Evolutionary conservation across 1,139 yeast genomes (phyloP).

Genomic region (Blastobotrys serpentis): DNA sequence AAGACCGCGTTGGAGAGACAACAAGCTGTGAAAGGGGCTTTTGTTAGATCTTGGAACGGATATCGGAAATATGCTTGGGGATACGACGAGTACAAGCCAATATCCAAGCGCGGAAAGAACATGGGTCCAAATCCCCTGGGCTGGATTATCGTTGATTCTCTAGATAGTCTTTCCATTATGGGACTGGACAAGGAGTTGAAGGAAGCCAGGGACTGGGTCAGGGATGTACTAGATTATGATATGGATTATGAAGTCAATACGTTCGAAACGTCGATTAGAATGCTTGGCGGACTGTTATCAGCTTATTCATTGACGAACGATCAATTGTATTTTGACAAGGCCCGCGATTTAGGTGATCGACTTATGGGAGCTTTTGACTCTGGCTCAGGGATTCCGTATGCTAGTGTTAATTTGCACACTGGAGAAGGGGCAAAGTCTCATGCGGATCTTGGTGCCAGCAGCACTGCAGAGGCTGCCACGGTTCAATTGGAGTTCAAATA

Average conservation of each 20-base stretch:
- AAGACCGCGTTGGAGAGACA: constrained; percentile 41
- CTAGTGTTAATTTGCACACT: constrained; percentile 66
- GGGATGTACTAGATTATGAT: constrained; percentile 35
- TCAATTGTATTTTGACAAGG: constrained; percentile 71
- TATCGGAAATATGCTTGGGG: constrained; percentile 86
- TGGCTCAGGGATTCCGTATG: constrained; percentile 67
- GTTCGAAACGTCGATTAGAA: constrained; percentile 89
- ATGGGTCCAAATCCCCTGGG: constrained; percentile 87
- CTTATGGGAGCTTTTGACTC: constrained; percentile 65
- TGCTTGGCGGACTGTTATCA: constrained; percentile 85
- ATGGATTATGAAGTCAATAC: constrained; percentile 77
- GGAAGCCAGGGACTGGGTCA: constrained; percentile 74
- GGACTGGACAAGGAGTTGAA: constrained; percentile 63
- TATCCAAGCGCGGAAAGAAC: constrained; percentile 60
- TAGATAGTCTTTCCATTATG: constrained; percentile 85
- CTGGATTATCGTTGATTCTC: constrained; percentile 89
- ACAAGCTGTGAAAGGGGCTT: constrained; percentile 58
- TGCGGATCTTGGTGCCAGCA: constrained; percentile 65
- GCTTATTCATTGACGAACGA: constrained; percentile 74
- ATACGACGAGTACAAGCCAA: constrained; percentile 63
- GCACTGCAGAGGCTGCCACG: constrained; percentile 90
- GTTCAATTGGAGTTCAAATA: constrained; percentile 87
- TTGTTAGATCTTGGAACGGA: constrained; percentile 76
- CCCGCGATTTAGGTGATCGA: constrained; percentile 62
- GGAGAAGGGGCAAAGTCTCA: constrained; percentile 62